Evolutionary conservation across 1,139 yeast genomes (phyloP).

Genomic region (Sugiyamaella xylanicola): DNA sequence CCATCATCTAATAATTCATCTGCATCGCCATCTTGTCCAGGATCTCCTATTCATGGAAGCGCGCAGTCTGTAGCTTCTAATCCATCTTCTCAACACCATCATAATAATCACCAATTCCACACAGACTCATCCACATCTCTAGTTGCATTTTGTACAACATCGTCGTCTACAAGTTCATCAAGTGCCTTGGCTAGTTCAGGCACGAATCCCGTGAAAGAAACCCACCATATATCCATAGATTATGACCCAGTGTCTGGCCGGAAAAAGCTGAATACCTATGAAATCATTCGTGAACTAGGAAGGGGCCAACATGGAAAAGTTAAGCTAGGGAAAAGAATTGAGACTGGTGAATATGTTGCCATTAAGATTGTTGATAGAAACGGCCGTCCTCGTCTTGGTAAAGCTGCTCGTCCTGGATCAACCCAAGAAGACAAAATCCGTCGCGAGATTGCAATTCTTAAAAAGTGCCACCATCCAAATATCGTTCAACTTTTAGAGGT

Average conservation of each 20-base stretch:
- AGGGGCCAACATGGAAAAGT: constrained; percentile 98
- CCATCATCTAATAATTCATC: constrained; percentile 11
- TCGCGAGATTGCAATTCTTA: constrained; percentile 94
- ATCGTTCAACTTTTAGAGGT: constrained; percentile 88
- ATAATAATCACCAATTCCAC: not conserved
- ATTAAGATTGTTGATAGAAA: constrained; percentile 88
- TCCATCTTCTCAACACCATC: not conserved
- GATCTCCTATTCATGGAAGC: constrained; percentile 12
- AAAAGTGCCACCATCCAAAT: constrained; percentile 88
- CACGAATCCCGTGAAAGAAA: constrained; percentile 65
- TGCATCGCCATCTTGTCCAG: constrained; percentile 20
- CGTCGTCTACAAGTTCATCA: constrained; percentile 18
- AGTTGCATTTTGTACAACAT: constrained; percentile 9
- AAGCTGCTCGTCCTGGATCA: constrained; percentile 45
- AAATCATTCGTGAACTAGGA: constrained; percentile 84
- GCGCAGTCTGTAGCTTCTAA: not conserved
- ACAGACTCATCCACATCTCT: constrained; percentile 2
- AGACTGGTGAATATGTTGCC: constrained; percentile 76
- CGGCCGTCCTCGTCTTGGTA: constrained; percentile 60
- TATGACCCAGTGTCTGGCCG: constrained; percentile 87
- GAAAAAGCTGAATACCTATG: constrained; percentile 86
- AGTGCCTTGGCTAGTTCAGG: not conserved
- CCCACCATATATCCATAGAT: constrained; percentile 76
- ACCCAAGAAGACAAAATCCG: constrained; percentile 74
- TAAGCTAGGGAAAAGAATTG: constrained; percentile 78